phyloP scores from a whole-genome alignment of 352 stramenopile genomes.

The Phytophthora cactorum region DNA sequence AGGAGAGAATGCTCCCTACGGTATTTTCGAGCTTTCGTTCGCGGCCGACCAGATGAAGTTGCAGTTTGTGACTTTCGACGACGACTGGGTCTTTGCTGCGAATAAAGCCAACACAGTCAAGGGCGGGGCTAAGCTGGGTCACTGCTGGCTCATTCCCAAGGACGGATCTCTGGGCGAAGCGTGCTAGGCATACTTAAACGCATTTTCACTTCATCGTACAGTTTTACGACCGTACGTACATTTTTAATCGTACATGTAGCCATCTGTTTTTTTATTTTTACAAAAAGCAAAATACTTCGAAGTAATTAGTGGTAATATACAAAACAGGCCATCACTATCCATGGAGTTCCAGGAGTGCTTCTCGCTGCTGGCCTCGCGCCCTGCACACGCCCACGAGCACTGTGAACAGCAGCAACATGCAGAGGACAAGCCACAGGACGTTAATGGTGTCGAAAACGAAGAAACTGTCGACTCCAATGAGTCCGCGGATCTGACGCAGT shows the following conservation, averaged over 20 bases:
- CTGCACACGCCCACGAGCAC: conserved; percentile 59
- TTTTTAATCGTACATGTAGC: conserved; percentile 4
- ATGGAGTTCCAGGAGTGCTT: conserved; percentile 82
- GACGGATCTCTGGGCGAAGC: conserved; percentile 58
- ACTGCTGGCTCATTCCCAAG: conserved; percentile 77
- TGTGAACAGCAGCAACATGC: conserved; percentile 49
- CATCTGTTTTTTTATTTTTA: background rate
- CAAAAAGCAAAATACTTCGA: too few species aligned
- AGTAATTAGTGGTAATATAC: too few species aligned
- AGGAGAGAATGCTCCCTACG: conserved; percentile 62
- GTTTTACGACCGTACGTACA: background rate
- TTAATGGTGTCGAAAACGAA: background rate
- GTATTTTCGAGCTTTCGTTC: conserved; percentile 79
- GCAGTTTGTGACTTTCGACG: conserved; percentile 75
- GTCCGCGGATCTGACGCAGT: conserved; percentile 7
- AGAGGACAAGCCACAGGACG: background rate
- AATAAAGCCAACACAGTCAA: conserved; percentile 47
- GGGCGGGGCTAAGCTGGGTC: conserved; percentile 50
- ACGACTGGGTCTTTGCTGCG: conserved; percentile 61
- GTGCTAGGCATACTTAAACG: conserved; percentile 8
- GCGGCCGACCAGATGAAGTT: conserved; percentile 57
- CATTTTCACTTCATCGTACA: conserved; percentile 13
- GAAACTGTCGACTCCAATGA: conserved; percentile 4
- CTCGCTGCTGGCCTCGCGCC: conserved; percentile 65
- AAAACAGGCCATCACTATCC: background rate